Base-by-base conservation (phyloP, 2,329 filamentous ascomycete species). In the Epichloe hybrida region DNA sequence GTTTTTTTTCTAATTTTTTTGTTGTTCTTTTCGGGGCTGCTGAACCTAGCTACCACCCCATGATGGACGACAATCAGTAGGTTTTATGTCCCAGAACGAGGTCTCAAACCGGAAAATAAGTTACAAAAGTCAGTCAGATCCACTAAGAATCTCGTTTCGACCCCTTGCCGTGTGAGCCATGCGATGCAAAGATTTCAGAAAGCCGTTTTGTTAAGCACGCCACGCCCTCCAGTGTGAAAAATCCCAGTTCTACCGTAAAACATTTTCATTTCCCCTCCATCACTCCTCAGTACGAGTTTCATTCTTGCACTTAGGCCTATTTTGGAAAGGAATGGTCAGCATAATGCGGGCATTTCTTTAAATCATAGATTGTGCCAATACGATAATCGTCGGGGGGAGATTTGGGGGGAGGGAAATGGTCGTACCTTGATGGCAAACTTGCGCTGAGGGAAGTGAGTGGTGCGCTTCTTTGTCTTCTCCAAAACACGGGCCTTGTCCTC, bases 381-480 rank as follows among this genome's bases (percentile, higher is more conserved):
- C 3, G 11, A 31, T 31, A 4, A 31, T 31, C 31, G 8, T 31
- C 31, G 36, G 15, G n/a, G 2, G 5, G 5, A 38, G 3, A 42
- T 27, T 20, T 4, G n/a, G 40, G 5, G 27, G 17, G 17, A 17
- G 17, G 27, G 20, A 35, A 15, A 21, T 34, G 41, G 42, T 46
- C 64, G 59, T 79, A 90, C 93, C 91, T 97, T 98, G 74, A 98
- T 87, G 74, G 93, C 93, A 76, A 85, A 98, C 79, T 95, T 96
- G 77, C 93, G 85, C 81, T 94, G 88, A 62, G 93, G 93, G 82
- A 98, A 98, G 80, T 98, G 91, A 63, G 80, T 83, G 72, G 80
- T 74, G 78, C 84, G 88, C 88, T 98, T 98, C 83, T 89, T 89
- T 73, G 89, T 84, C 86, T 95, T 96, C 77, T 91, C 84, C 62